phyloP scores from a whole-genome alignment of 2,329 filamentous ascomycete genomes.

The Pseudopyricularia cyperi region DNA sequence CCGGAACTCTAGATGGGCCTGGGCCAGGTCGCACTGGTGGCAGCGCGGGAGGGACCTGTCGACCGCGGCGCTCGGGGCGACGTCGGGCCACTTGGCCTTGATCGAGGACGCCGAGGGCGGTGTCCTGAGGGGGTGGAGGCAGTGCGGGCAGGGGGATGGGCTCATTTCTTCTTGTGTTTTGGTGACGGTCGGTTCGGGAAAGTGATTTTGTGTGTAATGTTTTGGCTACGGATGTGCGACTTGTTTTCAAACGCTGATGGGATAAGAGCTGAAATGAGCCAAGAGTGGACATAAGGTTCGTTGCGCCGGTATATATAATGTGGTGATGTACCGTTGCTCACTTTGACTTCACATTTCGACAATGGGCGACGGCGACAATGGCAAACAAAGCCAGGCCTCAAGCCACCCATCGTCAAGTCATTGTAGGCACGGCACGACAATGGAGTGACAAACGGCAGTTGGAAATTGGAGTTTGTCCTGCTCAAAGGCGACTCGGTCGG shows the following conservation, averaged over 20 bases:
- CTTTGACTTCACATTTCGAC: background rate
- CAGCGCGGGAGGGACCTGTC: slow-evolving; percentile 46
- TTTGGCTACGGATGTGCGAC: background rate
- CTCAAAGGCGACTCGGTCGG: too few relatives aligned
- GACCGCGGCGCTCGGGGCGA: background rate
- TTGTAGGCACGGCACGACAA: too few relatives aligned
- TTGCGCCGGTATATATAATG: too few relatives aligned
- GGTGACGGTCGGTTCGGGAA: too few relatives aligned
- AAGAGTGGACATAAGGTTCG: too few relatives aligned
- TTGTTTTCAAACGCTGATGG: too few relatives aligned
- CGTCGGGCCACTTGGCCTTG: background rate
- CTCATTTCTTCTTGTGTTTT: background rate
- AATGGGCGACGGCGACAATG: background rate
- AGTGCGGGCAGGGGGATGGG: background rate
- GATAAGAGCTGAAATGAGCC: too few relatives aligned
- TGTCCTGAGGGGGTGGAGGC: background rate
- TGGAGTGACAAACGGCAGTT: too few relatives aligned
- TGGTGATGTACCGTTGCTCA: too few relatives aligned
- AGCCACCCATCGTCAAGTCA: too few relatives aligned
- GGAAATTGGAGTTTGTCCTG: too few relatives aligned
- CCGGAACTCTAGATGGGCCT: slow-evolving; percentile 14
- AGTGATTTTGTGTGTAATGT: background rate
- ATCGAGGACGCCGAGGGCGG: background rate
- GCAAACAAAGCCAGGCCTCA: background rate
- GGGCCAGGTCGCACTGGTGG: slow-evolving; percentile 58